A percentile compares a stretch with the other conserved stretches of the same genome.
Conservation (phyloP, 2,329 filamentous ascomycete genomes). For the Talaromyces sp. region DNA sequence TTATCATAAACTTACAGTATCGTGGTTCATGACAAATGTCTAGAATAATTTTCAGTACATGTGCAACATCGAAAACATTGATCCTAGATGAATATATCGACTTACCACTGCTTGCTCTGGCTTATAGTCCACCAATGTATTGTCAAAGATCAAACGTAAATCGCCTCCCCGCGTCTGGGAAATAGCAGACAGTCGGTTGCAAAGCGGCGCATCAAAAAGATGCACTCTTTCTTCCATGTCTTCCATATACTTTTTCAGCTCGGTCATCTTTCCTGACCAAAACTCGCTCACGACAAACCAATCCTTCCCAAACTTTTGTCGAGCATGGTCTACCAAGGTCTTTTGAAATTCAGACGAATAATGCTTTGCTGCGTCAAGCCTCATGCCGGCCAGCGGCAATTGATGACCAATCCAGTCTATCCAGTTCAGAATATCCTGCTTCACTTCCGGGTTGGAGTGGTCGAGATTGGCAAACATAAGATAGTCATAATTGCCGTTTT, state of each 20-base stretch:
- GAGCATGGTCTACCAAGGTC: slow-evolving; percentile 58
- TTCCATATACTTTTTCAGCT: slow-evolving; percentile 55
- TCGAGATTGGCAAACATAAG: slow-evolving; percentile 71
- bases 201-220: slow-evolving; percentile 64
- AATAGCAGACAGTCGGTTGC: slow-evolving; percentile 62
- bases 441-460: slow-evolving; percentile 60
- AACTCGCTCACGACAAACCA: slow-evolving; percentile 68
- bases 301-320: slow-evolving; percentile 45
- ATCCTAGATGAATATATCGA: background rate
- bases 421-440: slow-evolving; percentile 62
- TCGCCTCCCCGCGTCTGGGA: slow-evolving; percentile 56
- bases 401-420: slow-evolving; percentile 62
- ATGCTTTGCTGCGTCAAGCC: slow-evolving; percentile 70
- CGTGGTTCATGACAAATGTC: slow-evolving; percentile 25
- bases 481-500: slow-evolving; percentile 65
- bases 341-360: slow-evolving; percentile 63
- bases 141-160: slow-evolving; percentile 60
- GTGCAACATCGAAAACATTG: background rate
- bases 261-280: slow-evolving; percentile 57
- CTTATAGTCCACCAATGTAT: slow-evolving; percentile 51
- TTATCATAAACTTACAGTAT: slow-evolving; percentile 18
- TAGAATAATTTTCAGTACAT: slow-evolving; percentile 2
- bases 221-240: slow-evolving; percentile 55
- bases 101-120: slow-evolving; percentile 56
- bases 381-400: slow-evolving; percentile 60